phyloP scores from a whole-genome alignment of 2,329 filamentous ascomycete species.

The Rachicladosporium sp. region DNA sequence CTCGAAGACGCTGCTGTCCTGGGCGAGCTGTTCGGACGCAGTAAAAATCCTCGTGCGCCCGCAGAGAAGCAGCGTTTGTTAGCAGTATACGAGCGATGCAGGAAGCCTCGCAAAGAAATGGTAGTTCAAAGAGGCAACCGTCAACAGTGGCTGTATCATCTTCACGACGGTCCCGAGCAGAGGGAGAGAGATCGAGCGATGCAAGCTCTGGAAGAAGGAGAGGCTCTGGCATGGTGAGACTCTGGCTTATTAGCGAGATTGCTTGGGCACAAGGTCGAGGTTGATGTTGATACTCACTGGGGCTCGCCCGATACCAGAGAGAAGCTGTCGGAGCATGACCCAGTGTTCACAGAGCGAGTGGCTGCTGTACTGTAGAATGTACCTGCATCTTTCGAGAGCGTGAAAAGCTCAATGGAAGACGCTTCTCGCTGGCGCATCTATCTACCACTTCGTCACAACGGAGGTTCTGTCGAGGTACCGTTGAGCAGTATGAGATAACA shows the following conservation, averaged over 20 bases:
- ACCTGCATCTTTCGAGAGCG: too few species aligned
- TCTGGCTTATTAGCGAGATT: conserved; percentile 2
- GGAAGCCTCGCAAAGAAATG: conserved; percentile 45
- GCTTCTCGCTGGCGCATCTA: too few species aligned
- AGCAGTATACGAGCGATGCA: conserved; percentile 44
- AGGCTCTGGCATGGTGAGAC: conserved; percentile 4
- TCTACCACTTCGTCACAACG: too few species aligned
- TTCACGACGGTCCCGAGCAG: conserved; percentile 47
- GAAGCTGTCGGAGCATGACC: too few species aligned
- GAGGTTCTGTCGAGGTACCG: too few species aligned
- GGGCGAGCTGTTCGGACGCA: conserved; percentile 39
- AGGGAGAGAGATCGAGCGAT: conserved; percentile 14
- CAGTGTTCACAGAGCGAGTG: too few species aligned
- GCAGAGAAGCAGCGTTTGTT: conserved; percentile 26
- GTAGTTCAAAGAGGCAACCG: conserved; percentile 48
- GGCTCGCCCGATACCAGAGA: not conserved
- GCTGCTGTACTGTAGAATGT: too few species aligned
- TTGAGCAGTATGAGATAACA: too few species aligned
- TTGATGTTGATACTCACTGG: conserved; percentile 5
- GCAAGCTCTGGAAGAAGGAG: conserved; percentile 2
- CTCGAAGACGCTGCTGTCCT: conserved; percentile 49
- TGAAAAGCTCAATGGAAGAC: too few species aligned
- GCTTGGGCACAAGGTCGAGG: conserved; percentile 4
- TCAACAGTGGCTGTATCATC: conserved; percentile 50
- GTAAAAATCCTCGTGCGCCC: conserved; percentile 30